These are phyloP conservation scores for Inga oerstediana DNA, from an alignment of 306 rosid species.

Conservation along the genomic window DNA sequence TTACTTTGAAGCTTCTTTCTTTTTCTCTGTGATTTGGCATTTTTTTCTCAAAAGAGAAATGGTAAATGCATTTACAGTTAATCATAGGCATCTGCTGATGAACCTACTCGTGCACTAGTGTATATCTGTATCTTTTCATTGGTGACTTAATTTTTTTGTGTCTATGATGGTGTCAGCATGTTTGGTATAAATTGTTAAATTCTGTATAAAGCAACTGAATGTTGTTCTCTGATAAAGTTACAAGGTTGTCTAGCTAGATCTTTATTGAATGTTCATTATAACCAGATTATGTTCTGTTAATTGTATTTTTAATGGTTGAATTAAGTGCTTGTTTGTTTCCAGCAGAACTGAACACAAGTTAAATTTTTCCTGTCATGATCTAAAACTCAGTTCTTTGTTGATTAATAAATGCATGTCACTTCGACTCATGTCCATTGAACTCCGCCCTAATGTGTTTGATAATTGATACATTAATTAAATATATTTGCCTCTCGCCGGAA, in stretches of 20 bases:
- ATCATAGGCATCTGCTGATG: slow-evolving; percentile 5
- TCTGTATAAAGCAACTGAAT: background rate
- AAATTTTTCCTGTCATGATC: slow-evolving; percentile 20
- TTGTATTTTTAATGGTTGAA: background rate
- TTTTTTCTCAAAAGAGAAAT: slow-evolving; percentile 1
- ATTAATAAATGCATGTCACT: background rate
- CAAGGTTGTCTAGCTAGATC: slow-evolving; percentile 12
- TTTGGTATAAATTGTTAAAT: slow-evolving; percentile 2
- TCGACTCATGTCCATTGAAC: background rate
- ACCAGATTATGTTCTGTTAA: slow-evolving; percentile 7
- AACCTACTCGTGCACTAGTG: background rate
- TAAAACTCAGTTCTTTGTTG: slow-evolving; percentile 14
- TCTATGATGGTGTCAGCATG: slow-evolving; percentile 26
- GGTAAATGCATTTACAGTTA: slow-evolving; percentile 1
- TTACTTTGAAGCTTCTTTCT: slow-evolving; percentile 24
- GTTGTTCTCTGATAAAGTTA: slow-evolving; percentile 27
- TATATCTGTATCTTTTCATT: slow-evolving; percentile 11
- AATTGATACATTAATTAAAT: background rate
- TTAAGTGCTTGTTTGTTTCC: background rate
- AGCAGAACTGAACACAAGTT: background rate
- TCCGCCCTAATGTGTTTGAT: slow-evolving; percentile 5
- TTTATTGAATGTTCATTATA: slow-evolving; percentile 4
- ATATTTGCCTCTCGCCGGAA: slow-evolving; percentile 7
- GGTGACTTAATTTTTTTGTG: slow-evolving; percentile 8
- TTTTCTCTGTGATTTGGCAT: background rate